These are phyloP conservation scores for Citrus inodora DNA, from an alignment of 345 rosid species.

Conservation along the genomic window DNA sequence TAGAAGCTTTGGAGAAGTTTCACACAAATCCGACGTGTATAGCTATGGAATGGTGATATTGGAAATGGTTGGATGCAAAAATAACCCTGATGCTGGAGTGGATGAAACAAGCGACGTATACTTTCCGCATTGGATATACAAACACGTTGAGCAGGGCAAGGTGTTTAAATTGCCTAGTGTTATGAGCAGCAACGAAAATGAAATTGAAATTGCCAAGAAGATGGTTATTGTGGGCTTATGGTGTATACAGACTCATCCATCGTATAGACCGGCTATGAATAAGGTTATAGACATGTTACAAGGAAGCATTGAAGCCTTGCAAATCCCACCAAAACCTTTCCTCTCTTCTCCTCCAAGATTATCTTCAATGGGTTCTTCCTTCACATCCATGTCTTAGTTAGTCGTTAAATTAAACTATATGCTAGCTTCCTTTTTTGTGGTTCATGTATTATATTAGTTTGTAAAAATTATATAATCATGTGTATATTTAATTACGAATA, in stretches of 20 bases:
- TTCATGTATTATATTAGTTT: no score
- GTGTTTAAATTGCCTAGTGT: background rate
- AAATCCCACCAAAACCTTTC: conserved; percentile 7
- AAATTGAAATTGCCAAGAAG: no score
- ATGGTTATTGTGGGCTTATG: no score
- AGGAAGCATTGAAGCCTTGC: background rate
- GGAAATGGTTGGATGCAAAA: conserved; percentile 15
- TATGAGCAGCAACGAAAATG: no score
- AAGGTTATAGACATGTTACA: conserved; percentile 14
- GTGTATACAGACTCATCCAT: no score
- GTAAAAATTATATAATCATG: no score
- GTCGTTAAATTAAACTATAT: no score
- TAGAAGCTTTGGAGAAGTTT: conserved; percentile 15
- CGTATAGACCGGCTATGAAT: background rate
- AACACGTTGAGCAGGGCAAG: background rate
- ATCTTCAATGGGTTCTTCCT: no score
- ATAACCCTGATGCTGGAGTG: background rate
- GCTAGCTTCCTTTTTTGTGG: no score
- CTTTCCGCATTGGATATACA: conserved; percentile 21
- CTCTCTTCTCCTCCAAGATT: background rate
- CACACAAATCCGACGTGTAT: conserved; percentile 30
- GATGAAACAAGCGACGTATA: conserved; percentile 1
- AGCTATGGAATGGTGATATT: conserved; percentile 28
- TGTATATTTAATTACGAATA: no score
- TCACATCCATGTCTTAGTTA: no score